Evolutionary conservation across 805 yeast species (phyloP), one percentile per base, ranked within the genome.

Genomic region (Metschnikowia lochheadii): DNA sequence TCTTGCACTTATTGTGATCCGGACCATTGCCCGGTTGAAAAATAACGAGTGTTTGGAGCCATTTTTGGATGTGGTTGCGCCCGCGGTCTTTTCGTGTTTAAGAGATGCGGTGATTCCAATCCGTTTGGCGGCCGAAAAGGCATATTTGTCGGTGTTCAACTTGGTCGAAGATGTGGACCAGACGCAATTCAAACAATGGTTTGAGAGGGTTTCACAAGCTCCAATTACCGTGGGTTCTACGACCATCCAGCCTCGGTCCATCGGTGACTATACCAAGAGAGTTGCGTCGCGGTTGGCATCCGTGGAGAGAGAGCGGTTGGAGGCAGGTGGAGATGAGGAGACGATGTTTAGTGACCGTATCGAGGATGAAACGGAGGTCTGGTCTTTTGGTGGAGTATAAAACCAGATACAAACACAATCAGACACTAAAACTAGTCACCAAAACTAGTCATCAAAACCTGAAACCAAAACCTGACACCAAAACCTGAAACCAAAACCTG

Each of bases 81-180:
- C 94, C 13, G 75, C 88, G 11, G 83, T 90, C 2, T 92, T 92
- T 65, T 72, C 85, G 0, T 84, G 94, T 64, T 85, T 92, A 38
- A 78, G 99, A 56, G 97, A 91, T 62, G 77, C 84, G n/a, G 75
- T 88, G 44, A 89, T 92, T 61, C 97, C 99, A 4, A 84, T 92
- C 58, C 91, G 90, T 62, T 76, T 92, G 54, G 97, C 97, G 1
- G 96, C 96, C 6, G 99, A 92, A 66, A 89, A 89, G 71, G 90
- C 95, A 0, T 90, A 79, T 65, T 65, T 91, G 56, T 81, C 88
- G 1, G 63, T 89, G 15, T 85, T 90, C 68, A 75, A 79, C 44
- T 72, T 92, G 58, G 84, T 87, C 32, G 88, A 85, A 26, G 96
- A 87, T 55, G 79, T 70, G 8, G 71, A 75, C 18, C 64, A 78